Evolutionary conservation across 2,329 filamentous ascomycete genomes (phyloP).

Genomic region (Gaeumannomyces tritici): DNA sequence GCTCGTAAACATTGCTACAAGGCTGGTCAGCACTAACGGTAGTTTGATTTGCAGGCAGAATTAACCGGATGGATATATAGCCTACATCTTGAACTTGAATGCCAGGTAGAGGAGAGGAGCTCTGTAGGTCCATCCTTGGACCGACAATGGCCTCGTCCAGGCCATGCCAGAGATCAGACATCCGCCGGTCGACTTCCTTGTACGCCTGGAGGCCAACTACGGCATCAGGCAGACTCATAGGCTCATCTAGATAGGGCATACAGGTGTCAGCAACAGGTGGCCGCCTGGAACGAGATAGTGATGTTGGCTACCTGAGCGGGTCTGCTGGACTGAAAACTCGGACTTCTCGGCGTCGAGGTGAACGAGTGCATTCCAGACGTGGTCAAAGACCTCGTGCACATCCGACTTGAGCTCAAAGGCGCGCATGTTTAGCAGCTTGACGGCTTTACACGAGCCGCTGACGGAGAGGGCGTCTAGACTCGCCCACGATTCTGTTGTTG

Average conservation of each 20-base stretch:
- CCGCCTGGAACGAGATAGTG: background rate
- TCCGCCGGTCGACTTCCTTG: slow-evolving; percentile 50
- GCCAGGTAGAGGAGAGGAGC: slow-evolving; percentile 19
- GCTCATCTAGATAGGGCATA: slow-evolving; percentile 28
- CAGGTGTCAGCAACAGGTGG: background rate
- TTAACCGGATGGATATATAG: background rate
- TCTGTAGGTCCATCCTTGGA: slow-evolving; percentile 43
- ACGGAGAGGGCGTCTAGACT: slow-evolving; percentile 50
- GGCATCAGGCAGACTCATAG: slow-evolving; percentile 42
- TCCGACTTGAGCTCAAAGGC: slow-evolving; percentile 56
- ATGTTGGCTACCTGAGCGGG: slow-evolving; percentile 35
- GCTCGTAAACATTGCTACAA: slow-evolving; percentile 33
- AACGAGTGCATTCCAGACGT: slow-evolving; percentile 63
- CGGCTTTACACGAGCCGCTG: slow-evolving; percentile 50
- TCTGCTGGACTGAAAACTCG: slow-evolving; percentile 45
- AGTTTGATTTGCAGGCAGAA: background rate
- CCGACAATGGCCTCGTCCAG: slow-evolving; percentile 51
- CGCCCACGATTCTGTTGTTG: slow-evolving; percentile 40
- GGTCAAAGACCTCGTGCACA: slow-evolving; percentile 56
- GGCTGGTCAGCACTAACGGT: background rate
- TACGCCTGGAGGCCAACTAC: slow-evolving; percentile 47
- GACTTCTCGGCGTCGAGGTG: slow-evolving; percentile 46
- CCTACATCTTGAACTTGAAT: slow-evolving; percentile 33
- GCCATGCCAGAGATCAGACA: slow-evolving; percentile 51
- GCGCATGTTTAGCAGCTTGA: slow-evolving; percentile 55